Conservation (phyloP, 2,329 filamentous ascomycete species). For the Ambrosiella beaveri region DNA sequence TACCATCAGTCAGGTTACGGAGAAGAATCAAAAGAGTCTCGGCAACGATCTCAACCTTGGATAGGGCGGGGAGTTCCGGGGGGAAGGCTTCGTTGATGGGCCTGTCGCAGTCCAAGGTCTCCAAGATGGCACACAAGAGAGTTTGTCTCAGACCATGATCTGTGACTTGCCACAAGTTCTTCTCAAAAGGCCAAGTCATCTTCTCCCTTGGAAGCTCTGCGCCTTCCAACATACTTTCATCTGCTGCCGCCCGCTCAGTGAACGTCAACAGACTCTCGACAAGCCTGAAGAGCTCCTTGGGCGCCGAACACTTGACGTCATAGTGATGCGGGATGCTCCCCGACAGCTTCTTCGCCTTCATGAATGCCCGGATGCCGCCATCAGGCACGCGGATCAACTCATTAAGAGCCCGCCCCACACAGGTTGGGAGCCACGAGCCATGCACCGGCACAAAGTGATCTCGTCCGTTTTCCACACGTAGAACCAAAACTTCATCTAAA, state of each 20-base stretch:
- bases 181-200: conserved; percentile 43
- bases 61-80: conserved; percentile 42
- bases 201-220: conserved; percentile 32
- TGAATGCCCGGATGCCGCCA: conserved; percentile 50
- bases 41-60: conserved; percentile 58
- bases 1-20: conserved; percentile 55
- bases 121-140: conserved; percentile 27
- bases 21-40: conserved; percentile 62
- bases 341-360: conserved; percentile 22
- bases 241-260: conserved; percentile 39
- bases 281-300: conserved; percentile 74
- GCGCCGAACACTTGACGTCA: conserved; percentile 59
- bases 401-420: conserved; percentile 71
- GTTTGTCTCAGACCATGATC: conserved; percentile 2
- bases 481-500: conserved; percentile 74
- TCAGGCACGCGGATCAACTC: conserved; percentile 74
- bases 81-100: conserved; percentile 44
- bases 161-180: conserved; percentile 20
- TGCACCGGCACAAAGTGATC: conserved; percentile 82
- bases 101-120: conserved; percentile 56
- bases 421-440: conserved; percentile 63
- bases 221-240: conserved; percentile 43
- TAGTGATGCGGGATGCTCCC: conserved; percentile 37
- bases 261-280: conserved; percentile 57
- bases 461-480: conserved; percentile 66